Percentiles rank a stretch among this genome's conserved stretches.
Evolutionary conservation across 768 basidiomycete species (phyloP).

Genomic region (Auricularia heimuer): DNA sequence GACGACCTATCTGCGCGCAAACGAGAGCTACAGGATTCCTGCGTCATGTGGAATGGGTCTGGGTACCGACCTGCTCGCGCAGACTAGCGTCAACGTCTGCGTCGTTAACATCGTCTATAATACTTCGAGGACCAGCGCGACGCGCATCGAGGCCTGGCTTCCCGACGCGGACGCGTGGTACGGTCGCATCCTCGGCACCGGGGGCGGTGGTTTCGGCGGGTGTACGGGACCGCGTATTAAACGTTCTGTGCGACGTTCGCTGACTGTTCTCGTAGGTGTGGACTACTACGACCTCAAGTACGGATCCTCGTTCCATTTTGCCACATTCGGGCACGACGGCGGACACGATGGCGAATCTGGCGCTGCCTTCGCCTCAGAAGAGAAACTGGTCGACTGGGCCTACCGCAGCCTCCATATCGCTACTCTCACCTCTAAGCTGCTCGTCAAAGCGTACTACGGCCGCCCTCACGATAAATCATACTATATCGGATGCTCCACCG

Average conservation of each 20-base stretch:
- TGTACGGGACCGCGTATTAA: neutral
- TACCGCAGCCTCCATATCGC: slow-evolving; percentile 20
- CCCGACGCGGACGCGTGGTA: neutral
- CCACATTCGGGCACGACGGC: slow-evolving; percentile 16
- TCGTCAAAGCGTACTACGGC: slow-evolving; percentile 20
- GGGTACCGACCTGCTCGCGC: no score
- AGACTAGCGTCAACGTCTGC: neutral
- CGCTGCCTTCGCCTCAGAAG: slow-evolving; percentile 12
- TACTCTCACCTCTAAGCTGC: slow-evolving; percentile 17
- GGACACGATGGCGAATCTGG: slow-evolving; percentile 18
- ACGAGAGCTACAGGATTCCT: no score
- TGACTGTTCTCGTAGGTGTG: slow-evolving; percentile 11
- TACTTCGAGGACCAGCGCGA: neutral
- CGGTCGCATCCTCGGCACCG: neutral
- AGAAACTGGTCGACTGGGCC: slow-evolving; percentile 21
- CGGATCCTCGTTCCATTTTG: slow-evolving; percentile 15
- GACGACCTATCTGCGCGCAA: no score
- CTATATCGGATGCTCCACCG: slow-evolving; percentile 23
- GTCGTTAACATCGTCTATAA: neutral
- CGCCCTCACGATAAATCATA: slow-evolving; percentile 15
- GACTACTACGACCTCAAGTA: slow-evolving; percentile 12
- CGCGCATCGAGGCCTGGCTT: neutral
- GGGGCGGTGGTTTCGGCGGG: neutral
- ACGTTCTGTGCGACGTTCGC: neutral
- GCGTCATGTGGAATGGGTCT: no score